A percentile compares a stretch with the other conserved stretches of the same genome.
phyloP scores from a whole-genome alignment of 2,329 filamentous ascomycete species.

The Botrytis paeoniae region DNA sequence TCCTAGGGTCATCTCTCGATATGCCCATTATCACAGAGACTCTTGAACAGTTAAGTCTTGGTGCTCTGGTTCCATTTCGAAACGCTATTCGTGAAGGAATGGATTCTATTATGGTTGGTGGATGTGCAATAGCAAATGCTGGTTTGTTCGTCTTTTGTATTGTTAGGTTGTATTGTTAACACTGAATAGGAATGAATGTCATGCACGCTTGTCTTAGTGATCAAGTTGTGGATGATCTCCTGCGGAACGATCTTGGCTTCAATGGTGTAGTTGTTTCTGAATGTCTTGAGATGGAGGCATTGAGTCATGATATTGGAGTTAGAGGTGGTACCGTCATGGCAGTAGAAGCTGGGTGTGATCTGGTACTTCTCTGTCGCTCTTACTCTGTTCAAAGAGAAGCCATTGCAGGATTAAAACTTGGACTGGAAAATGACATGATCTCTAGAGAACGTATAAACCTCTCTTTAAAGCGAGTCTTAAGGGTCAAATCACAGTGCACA shows the following conservation, averaged over 20 bases:
- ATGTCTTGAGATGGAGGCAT: slow-evolving; percentile 92
- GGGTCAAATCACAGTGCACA: slow-evolving; percentile 80
- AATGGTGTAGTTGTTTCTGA: slow-evolving; percentile 92
- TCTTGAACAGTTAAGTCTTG: slow-evolving; percentile 86
- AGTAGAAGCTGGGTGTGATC: slow-evolving; percentile 90
- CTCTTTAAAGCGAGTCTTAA: slow-evolving; percentile 74
- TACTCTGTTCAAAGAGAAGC: slow-evolving; percentile 89
- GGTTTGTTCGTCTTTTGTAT: slow-evolving; percentile 24
- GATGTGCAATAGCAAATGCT: slow-evolving; percentile 81
- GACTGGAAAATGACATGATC: slow-evolving; percentile 87
- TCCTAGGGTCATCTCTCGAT: slow-evolving; percentile 84
- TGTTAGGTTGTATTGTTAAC: not conserved
- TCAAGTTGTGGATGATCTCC: slow-evolving; percentile 84
- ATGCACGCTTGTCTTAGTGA: slow-evolving; percentile 97
- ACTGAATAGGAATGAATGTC: slow-evolving; percentile 74
- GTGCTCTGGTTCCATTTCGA: slow-evolving; percentile 84
- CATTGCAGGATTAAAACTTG: slow-evolving; percentile 82
- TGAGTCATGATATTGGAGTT: slow-evolving; percentile 95
- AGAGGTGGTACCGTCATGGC: slow-evolving; percentile 97
- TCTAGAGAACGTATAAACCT: slow-evolving; percentile 74
- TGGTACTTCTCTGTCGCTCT: slow-evolving; percentile 83
- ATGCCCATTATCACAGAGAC: slow-evolving; percentile 96
- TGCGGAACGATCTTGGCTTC: slow-evolving; percentile 86
- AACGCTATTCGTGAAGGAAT: slow-evolving; percentile 84
- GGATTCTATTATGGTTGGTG: slow-evolving; percentile 94